Conservation (phyloP, 305 asterid genomes). For the Solanum aculeatissimum region DNA sequence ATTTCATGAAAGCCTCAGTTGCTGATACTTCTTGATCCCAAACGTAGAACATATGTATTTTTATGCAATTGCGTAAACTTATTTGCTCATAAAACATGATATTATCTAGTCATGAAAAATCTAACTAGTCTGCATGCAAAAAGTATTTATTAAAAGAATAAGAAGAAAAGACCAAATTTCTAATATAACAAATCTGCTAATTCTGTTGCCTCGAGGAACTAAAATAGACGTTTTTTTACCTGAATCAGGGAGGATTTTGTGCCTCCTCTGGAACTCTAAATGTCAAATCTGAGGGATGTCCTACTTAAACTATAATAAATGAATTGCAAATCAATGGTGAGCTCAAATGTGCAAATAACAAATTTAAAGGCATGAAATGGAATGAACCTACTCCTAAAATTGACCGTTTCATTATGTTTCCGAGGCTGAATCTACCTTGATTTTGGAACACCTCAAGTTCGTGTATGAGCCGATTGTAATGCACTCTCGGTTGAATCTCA, state of each 20-base stretch:
- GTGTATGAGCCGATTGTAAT: neutral
- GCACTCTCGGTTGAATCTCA: neutral
- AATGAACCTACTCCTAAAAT: neutral
- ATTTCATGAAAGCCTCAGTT: neutral
- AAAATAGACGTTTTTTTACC: neutral
- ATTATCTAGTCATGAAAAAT: neutral
- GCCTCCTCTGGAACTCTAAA: neutral
- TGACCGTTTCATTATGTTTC: neutral
- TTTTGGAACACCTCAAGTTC: neutral
- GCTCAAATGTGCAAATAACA: neutral
- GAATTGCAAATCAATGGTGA: neutral
- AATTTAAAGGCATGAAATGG: neutral
- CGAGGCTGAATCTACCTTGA: neutral
- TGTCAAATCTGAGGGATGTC: neutral
- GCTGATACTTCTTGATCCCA: neutral
- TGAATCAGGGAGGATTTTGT: neutral
- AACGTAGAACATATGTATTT: neutral
- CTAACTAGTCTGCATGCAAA: neutral
- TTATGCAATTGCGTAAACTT: neutral
- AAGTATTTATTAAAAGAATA: neutral
- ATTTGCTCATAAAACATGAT: neutral
- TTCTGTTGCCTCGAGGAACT: neutral
- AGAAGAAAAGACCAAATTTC: neutral
- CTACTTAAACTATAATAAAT: neutral
- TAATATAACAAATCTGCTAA: neutral